These are phyloP conservation scores for Pseudofabraea citricarpa DNA, from an alignment of 2,329 filamentous ascomycete genomes.

Conservation along the genomic window DNA sequence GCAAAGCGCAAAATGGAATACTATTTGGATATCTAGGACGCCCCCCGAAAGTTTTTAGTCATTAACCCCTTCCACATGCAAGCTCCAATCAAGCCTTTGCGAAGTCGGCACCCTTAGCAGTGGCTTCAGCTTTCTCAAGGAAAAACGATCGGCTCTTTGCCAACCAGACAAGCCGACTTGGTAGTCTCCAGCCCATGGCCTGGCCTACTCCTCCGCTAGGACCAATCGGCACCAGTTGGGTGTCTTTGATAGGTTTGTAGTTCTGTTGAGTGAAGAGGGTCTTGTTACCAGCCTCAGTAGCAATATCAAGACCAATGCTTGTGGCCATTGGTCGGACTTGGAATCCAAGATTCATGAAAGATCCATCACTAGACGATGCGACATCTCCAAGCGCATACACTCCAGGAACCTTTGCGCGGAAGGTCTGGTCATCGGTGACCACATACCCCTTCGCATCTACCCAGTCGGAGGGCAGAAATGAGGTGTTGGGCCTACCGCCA, in stretches of 20 bases:
- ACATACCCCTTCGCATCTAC: conserved; percentile 43
- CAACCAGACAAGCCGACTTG: conserved; percentile 31
- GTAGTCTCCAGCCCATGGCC: conserved; percentile 31
- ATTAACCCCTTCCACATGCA: no score
- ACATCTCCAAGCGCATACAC: conserved; percentile 39
- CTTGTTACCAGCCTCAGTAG: conserved; percentile 2
- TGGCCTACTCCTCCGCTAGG: conserved; percentile 32
- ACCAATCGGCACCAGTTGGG: conserved; percentile 34
- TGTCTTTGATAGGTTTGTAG: conserved; percentile 29
- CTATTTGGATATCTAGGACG: background rate
- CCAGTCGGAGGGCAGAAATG: conserved; percentile 40
- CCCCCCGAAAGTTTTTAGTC: background rate
- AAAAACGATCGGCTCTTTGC: conserved; percentile 33
- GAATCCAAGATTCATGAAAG: conserved; percentile 33
- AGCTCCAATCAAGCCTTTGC: conserved; percentile 6
- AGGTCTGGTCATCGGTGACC: conserved; percentile 37
- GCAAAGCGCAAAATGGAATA: background rate
- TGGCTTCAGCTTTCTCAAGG: conserved; percentile 19
- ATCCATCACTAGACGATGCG: conserved; percentile 35
- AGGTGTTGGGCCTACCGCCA: conserved; percentile 35
- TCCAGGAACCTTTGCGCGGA: conserved; percentile 30
- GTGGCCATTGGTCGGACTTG: conserved; percentile 34
- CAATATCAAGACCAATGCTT: conserved; percentile 43
- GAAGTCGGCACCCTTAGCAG: conserved; percentile 5
- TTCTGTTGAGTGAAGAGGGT: conserved; percentile 7